A percentile compares a stretch with the other conserved stretches of the same genome.
phyloP scores from a whole-genome alignment of 768 basidiomycete species.

The Astraeus odoratus region DNA sequence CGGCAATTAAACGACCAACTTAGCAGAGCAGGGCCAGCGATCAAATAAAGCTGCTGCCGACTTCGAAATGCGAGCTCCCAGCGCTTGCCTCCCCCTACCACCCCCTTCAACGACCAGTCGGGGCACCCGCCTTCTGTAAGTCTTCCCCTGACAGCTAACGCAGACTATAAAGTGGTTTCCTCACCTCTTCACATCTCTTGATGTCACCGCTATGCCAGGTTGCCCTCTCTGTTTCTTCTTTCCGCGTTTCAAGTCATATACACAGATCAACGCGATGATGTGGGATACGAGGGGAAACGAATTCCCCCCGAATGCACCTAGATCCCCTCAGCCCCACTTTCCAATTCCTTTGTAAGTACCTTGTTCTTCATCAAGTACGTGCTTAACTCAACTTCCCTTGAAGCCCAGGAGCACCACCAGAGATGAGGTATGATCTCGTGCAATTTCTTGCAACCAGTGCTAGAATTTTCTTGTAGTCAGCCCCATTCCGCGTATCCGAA shows the following conservation, averaged over 20 bases:
- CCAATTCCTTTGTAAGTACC: slow-evolving; percentile 15
- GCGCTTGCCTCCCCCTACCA: slow-evolving; percentile 12
- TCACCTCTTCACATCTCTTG: slow-evolving; percentile 3
- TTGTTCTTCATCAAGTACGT: background rate
- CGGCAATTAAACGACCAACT: too few relatives aligned
- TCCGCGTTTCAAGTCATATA: slow-evolving; percentile 29
- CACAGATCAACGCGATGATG: slow-evolving; percentile 23
- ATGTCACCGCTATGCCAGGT: slow-evolving; percentile 20
- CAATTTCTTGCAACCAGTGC: background rate
- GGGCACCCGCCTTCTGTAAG: slow-evolving; percentile 15
- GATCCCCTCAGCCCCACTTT: slow-evolving; percentile 10
- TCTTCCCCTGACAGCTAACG: slow-evolving; percentile 1
- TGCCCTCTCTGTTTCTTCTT: slow-evolving; percentile 25
- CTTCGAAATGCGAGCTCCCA: slow-evolving; percentile 14
- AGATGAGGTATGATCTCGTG: slow-evolving; percentile 8
- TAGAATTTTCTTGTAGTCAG: slow-evolving; percentile 11
- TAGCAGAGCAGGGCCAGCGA: background rate
- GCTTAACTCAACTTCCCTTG: slow-evolving; percentile 1
- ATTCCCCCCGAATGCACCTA: slow-evolving; percentile 7
- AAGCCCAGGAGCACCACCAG: slow-evolving; percentile 9
- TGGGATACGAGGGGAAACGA: slow-evolving; percentile 21
- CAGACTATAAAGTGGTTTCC: slow-evolving; percentile 20
- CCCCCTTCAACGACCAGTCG: slow-evolving; percentile 22
- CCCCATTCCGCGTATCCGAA: slow-evolving; percentile 7
- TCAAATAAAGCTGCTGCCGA: slow-evolving; percentile 26